Evolutionary conservation across 352 stramenopile genomes (phyloP), one percentile per base, ranked within the genome.

Genomic region (Phytophthora idaei): DNA sequence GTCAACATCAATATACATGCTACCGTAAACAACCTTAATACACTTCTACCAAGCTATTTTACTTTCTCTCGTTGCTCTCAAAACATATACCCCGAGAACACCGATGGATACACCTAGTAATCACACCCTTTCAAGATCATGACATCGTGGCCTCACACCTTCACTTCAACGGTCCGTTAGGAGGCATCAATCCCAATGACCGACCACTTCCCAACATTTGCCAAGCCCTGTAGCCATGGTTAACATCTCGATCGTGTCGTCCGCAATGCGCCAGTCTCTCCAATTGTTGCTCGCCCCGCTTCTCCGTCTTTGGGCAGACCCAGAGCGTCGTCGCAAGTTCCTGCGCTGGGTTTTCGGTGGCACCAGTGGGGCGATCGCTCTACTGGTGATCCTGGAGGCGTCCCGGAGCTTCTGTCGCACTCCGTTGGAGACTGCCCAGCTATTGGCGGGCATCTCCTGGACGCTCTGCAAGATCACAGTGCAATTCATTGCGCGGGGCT

Each of bases 401-500:
- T 28, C 64, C 4, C 42, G 55, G n/a, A 44, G 50, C 1, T 69
- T 79, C 41, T 79, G 72, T 56, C 70, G 64, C 46, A 74, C 67
- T 31, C 64, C 72, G 0, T 25, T 66, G 14, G 67, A 79, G 63
- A 51, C 68, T 17, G 51, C 62, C 0, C 36, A 65, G 14, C 42
- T 79, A 45, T 15, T 71, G 5, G 60, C 60, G 10, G 64, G 48
- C 12, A 67, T 75, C 53, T 60, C 57, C 21, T 65, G 45, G 28
- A 41, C 61, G 11, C 15, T 73, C 15, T 53, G 36, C 28, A 65
- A 29, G 10, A 68, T 65, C 9, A 42, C 48, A 2, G 31, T 60
- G 51, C 51, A 55, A 31, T 77, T 61, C 46, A 42, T 75, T 1
- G 57, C 49, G 1, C 74, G 80, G n/a, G 76, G 76, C 0, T 80